phyloP scores from a whole-genome alignment of 148 eudicot genomes.

The Fagopyrum homotropicum region DNA sequence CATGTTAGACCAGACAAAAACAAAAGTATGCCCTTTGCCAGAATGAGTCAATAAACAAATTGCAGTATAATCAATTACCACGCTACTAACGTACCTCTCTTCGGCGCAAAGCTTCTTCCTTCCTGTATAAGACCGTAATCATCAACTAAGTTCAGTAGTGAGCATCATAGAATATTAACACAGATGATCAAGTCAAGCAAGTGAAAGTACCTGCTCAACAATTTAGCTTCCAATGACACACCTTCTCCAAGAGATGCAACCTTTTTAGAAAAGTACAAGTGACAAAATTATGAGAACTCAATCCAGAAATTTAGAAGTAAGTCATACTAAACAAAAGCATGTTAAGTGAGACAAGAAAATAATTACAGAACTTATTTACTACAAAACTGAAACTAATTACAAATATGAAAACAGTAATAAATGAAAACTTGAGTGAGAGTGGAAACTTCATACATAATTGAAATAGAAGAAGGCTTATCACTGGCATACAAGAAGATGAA shows the following conservation, averaged over 20 bases:
- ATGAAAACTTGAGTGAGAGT: too few relatives aligned
- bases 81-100: conserved; percentile 65
- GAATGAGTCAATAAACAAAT: not conserved
- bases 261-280: conserved; percentile 27
- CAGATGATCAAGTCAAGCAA: not conserved
- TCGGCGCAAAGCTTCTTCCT: conserved; percentile 95
- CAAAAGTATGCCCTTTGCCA: not conserved
- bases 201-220: conserved; percentile 69
- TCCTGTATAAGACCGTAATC: conserved; percentile 47
- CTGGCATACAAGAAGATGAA: not conserved
- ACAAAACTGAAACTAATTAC: too few relatives aligned
- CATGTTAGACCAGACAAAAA: not conserved
- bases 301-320: not conserved
- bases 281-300: not conserved
- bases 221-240: conserved; percentile 87
- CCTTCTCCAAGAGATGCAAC: conserved; percentile 99
- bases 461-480: not conserved
- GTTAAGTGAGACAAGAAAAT: not conserved
- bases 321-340: not conserved
- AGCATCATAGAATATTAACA: not conserved
- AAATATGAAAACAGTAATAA: too few relatives aligned
- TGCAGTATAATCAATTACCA: not conserved
- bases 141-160: not conserved
- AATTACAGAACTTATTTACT: not conserved
- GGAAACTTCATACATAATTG: not conserved